Conservation (phyloP, 495 filamentous ascomycete species). For the Hypomontagnella monticulosa region DNA sequence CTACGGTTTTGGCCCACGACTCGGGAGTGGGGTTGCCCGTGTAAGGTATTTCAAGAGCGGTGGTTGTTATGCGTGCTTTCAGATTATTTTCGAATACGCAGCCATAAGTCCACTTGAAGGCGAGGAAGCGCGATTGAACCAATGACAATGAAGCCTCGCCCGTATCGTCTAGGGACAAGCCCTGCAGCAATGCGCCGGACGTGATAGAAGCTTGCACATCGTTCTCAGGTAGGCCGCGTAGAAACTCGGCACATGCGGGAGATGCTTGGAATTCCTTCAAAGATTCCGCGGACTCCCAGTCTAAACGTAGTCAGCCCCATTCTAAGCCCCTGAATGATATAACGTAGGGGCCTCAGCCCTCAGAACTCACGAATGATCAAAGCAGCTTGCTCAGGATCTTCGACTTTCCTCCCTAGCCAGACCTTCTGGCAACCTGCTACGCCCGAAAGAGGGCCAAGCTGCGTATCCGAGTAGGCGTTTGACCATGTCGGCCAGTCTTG, state of each 20-base stretch:
- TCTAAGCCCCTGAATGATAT: no score
- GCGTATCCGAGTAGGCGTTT: constrained; percentile 17
- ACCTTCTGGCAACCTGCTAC: constrained; percentile 11
- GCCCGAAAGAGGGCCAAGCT: constrained; percentile 36
- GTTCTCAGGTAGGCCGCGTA: constrained; percentile 32
- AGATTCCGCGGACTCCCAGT: constrained; percentile 13
- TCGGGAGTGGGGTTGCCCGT: not conserved
- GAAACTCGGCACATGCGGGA: constrained; percentile 38
- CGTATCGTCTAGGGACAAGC: no score
- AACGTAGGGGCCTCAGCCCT: no score
- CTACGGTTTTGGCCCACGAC: not conserved
- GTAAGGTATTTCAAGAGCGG: constrained; percentile 24
- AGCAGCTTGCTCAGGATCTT: constrained; percentile 42
- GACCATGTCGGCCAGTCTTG: constrained; percentile 43
- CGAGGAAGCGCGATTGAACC: constrained; percentile 17
- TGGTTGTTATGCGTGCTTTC: constrained; percentile 27
- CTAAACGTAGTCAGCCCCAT: not conserved
- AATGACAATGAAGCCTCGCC: no score
- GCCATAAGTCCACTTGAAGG: not conserved
- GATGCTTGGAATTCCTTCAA: constrained; percentile 39
- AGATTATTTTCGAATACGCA: not conserved
- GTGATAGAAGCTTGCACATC: constrained; percentile 17
- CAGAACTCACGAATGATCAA: constrained; percentile 36
- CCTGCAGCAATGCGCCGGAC: not conserved
- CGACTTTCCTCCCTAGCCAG: constrained; percentile 41